Percentiles rank a stretch among this genome's conserved stretches.
phyloP scores from a whole-genome alignment of 2,329 filamentous ascomycete species.

The Scedosporium boydii region DNA sequence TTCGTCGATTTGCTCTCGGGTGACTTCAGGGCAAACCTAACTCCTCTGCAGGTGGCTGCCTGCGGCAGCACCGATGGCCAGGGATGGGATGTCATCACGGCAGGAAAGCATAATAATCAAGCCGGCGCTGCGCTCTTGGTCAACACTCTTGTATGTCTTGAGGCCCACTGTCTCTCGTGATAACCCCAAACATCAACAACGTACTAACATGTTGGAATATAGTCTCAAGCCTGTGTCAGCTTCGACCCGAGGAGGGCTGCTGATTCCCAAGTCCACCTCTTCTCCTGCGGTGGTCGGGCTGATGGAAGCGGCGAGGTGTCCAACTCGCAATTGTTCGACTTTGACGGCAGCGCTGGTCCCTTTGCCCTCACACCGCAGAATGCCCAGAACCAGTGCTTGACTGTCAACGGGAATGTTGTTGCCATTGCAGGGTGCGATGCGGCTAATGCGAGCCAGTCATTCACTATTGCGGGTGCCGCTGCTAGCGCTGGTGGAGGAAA shows the following conservation, averaged over 20 bases:
- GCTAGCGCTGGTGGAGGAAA: neutral
- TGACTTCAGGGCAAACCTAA: conserved; percentile 38
- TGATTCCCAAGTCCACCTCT: conserved; percentile 44
- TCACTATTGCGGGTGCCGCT: conserved; percentile 16
- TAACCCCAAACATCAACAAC: neutral
- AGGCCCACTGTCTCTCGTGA: conserved; percentile 14
- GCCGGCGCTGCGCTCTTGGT: conserved; percentile 39
- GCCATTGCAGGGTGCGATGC: conserved; percentile 33
- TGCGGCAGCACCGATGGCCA: conserved; percentile 31
- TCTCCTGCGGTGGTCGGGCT: conserved; percentile 49
- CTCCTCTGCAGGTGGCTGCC: conserved; percentile 32
- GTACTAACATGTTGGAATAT: neutral
- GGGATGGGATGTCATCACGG: conserved; percentile 37
- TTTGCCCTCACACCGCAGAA: conserved; percentile 36
- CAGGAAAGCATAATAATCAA: conserved; percentile 40
- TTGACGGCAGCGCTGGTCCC: conserved; percentile 30
- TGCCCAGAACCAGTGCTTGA: conserved; percentile 34
- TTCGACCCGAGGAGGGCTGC: conserved; percentile 41
- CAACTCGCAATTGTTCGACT: conserved; percentile 41
- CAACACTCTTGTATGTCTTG: conserved; percentile 31
- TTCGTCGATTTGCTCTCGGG: conserved; percentile 36
- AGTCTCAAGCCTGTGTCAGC: conserved; percentile 48
- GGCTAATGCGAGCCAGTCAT: conserved; percentile 31
- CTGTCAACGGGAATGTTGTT: conserved; percentile 30
- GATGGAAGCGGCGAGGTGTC: conserved; percentile 42